Base-by-base conservation (phyloP, 495 filamentous ascomycete genomes). In the Xylaria scruposa region DNA sequence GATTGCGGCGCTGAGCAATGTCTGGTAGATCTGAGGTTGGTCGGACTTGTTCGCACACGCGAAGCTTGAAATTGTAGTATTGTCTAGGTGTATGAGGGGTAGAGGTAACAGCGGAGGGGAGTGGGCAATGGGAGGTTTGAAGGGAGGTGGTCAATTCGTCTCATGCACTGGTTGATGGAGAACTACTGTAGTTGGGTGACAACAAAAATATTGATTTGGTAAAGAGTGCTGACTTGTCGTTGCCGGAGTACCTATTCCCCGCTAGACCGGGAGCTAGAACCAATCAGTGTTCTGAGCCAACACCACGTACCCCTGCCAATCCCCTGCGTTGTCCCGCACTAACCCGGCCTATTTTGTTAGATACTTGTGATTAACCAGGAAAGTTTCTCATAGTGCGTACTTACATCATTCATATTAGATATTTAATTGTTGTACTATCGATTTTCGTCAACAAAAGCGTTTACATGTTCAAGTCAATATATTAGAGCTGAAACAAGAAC, bases 181-280 rank as follows among this genome's bases (percentile, higher is more conserved):
- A 56, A n/a, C 49, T 21, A n/a, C n/a, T n/a, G n/a, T n/a, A n/a
- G 4, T n/a, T 56, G 33, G 65, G 17, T 38, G 33, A 51, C 67
- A 70, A 70, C 67, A 62, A 60, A 61, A 62, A 63, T 64, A 64
- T 61, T 61, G 66, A 54, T 58, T 61, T 47, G 66, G 53, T 53
- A 71, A 70, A 38, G 59, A 42, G 38, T 44, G 31, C 38, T 56
- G 44, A 33, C 53, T 49, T 61, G 72, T 29, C 59, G 68, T 73
- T 71, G 67, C 59, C 36, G 33, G 29, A 63, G 42, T 59, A 67
- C 31, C 47, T 63, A 67, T 29, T 56, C 47, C 47, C 49, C 21
- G 49, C 65, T n/a, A 24, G 31, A 8, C 36, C 59, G 33, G 26
- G 21, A 64, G 2, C n/a, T 8, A 5, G n/a, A 3, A 19, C 68